These are phyloP conservation scores for Hemisphaericaspora subhashii DNA, from an alignment of 1,139 yeast genomes.

Conservation along the genomic window DNA sequence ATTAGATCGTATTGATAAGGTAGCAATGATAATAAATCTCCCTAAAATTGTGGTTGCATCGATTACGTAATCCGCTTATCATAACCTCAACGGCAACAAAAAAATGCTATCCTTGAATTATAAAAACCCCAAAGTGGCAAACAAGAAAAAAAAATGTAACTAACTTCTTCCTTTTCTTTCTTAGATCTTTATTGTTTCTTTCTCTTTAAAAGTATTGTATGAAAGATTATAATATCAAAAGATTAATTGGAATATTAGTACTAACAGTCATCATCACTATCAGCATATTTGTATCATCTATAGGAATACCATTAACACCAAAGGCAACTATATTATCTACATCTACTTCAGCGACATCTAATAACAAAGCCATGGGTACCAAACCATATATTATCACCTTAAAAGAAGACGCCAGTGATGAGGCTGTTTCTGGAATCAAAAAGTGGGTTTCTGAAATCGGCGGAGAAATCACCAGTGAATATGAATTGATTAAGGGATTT, in stretches of 20 bases:
- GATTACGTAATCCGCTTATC: conserved; percentile 2
- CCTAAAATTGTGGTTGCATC: no score
- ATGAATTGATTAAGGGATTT: conserved; percentile 68
- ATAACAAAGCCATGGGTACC: no score
- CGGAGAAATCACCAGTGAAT: conserved; percentile 65
- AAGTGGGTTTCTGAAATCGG: conserved; percentile 47
- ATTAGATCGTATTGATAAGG: no score
- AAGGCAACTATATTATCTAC: conserved; percentile 3
- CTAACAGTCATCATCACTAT: conserved; percentile 5
- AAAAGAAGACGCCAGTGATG: conserved; percentile 34
- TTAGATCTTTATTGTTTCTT: not conserved
- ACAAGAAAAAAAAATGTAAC: not conserved
- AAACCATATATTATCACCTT: conserved; percentile 35
- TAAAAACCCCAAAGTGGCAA: conserved; percentile 1
- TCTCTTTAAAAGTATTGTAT: not conserved
- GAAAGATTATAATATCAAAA: conserved; percentile 2
- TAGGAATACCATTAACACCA: not conserved
- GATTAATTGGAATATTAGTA: conserved; percentile 5
- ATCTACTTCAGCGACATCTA: no score
- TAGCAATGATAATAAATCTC: no score
- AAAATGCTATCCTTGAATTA: no score
- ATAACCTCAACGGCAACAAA: no score
- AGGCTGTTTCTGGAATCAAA: conserved; percentile 34
- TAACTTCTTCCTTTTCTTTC: conserved; percentile 5
- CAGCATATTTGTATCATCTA: conserved; percentile 5